A percentile compares a stretch with the other conserved stretches of the same genome.
Conservation (phyloP, 2,329 filamentous ascomycete species). For the Talaromyces rugulosus region DNA sequence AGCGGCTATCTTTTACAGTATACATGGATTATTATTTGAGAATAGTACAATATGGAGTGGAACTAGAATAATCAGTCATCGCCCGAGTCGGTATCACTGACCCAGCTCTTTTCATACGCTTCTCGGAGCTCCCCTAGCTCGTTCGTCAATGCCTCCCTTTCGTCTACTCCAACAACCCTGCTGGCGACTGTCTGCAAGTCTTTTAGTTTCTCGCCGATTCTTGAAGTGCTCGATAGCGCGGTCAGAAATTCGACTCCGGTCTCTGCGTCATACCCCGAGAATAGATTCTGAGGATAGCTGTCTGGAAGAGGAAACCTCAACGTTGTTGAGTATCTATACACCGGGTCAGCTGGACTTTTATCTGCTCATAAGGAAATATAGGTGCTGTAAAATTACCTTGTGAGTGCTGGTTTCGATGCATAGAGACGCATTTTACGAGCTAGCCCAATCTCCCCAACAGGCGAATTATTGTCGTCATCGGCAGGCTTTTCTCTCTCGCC, state of each 20-base stretch:
- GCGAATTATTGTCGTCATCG: constrained; percentile 14
- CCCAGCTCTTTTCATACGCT: constrained; percentile 85
- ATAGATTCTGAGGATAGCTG: constrained; percentile 74
- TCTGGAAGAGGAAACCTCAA: constrained; percentile 73
- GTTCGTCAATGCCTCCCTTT: constrained; percentile 79
- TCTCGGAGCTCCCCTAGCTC: constrained; percentile 78
- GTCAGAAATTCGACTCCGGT: constrained; percentile 46
- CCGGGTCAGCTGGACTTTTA: background rate
- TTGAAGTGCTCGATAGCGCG: constrained; percentile 69
- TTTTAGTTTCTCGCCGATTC: constrained; percentile 66
- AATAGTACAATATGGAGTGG: background rate
- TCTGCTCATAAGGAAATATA: background rate
- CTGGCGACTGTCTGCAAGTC: constrained; percentile 60
- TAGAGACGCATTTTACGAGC: constrained; percentile 28
- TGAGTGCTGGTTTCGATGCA: constrained; percentile 30
- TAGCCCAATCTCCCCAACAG: constrained; percentile 22
- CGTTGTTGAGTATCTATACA: constrained; percentile 30
- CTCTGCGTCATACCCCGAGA: constrained; percentile 45
- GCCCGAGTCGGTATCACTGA: constrained; percentile 55
- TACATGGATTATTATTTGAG: background rate
- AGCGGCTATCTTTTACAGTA: background rate
- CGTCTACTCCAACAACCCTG: constrained; percentile 64
- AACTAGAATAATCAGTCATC: constrained; percentile 30
- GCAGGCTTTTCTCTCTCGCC: constrained; percentile 17
- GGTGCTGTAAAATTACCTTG: constrained; percentile 22